These are phyloP conservation scores for Lichina pygmaea DNA, from an alignment of 495 filamentous ascomycete species.

Conservation along the genomic window DNA sequence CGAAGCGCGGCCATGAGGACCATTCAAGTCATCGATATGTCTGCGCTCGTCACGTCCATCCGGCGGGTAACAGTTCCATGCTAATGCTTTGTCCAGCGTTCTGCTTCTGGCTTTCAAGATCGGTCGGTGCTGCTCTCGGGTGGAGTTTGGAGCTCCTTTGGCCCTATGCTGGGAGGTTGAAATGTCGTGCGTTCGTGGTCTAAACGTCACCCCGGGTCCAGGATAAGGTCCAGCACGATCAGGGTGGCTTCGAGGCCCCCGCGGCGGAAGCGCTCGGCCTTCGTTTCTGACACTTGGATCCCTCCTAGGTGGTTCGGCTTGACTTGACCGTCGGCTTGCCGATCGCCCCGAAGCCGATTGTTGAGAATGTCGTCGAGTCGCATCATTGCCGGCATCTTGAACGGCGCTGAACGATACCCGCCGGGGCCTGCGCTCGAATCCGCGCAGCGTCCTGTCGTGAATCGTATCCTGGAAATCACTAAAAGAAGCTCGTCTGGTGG, in stretches of 20 bases:
- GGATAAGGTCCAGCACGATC: neutral
- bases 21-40: conserved; percentile 7
- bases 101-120: neutral
- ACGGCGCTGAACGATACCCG: conserved; percentile 30
- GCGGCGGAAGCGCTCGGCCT: too few species aligned
- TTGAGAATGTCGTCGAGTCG: conserved; percentile 1
- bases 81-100: neutral
- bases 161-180: conserved; percentile 1
- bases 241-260: too few species aligned
- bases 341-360: neutral
- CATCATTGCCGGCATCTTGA: conserved; percentile 24
- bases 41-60: neutral
- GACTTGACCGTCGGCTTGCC: too few species aligned
- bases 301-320: too few species aligned
- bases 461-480: too few species aligned
- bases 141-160: conserved; percentile 1
- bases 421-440: conserved; percentile 8
- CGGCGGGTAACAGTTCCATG: neutral
- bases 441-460: neutral
- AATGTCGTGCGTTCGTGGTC: too few species aligned
- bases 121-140: neutral
- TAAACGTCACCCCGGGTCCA: conserved; percentile 1
- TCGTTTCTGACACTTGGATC: too few species aligned
- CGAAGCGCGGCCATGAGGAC: conserved; percentile 11
- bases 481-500: too few species aligned